A percentile compares a stretch with the other conserved stretches of the same genome.
These are phyloP conservation scores for Apophysomyces sp. DNA, from an alignment of 371 early-diverging fungal species.

Conservation along the genomic window DNA sequence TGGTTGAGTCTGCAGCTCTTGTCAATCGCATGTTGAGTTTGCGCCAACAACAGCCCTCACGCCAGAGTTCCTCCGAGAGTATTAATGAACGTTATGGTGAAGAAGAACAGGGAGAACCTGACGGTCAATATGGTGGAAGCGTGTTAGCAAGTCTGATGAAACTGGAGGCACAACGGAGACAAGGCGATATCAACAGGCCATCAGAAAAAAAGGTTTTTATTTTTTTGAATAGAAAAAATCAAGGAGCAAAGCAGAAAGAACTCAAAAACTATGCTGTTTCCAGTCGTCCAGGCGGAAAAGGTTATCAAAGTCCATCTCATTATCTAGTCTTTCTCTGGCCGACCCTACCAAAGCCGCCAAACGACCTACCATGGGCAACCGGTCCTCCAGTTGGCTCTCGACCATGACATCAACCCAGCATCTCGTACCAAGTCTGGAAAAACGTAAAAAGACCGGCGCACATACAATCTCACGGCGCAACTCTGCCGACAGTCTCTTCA, in stretches of 20 bases:
- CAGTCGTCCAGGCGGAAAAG: slow-evolving; percentile 18
- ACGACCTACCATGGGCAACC: slow-evolving; percentile 32
- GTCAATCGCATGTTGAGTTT: slow-evolving; percentile 40
- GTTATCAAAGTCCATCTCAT: slow-evolving; percentile 7
- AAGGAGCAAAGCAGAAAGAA: slow-evolving; percentile 7
- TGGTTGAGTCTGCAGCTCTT: slow-evolving; percentile 41
- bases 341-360: slow-evolving; percentile 6
- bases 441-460: slow-evolving; percentile 24
- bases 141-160: slow-evolving; percentile 43
- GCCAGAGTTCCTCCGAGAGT: background rate
- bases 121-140: slow-evolving; percentile 19
- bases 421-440: slow-evolving; percentile 43
- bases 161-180: slow-evolving; percentile 32
- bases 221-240: slow-evolving; percentile 7
- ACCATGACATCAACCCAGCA: slow-evolving; percentile 38
- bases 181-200: slow-evolving; percentile 6
- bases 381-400: slow-evolving; percentile 46
- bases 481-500: slow-evolving; percentile 43
- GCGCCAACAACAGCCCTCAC: slow-evolving; percentile 5
- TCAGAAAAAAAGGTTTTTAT: slow-evolving; percentile 8
- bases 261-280: background rate
- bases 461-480: slow-evolving; percentile 35
- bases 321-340: slow-evolving; percentile 24
- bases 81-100: background rate
- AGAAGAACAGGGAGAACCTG: background rate